phyloP scores from a whole-genome alignment of 306 rosid species.

The Casuarina cunninghamiana region DNA sequence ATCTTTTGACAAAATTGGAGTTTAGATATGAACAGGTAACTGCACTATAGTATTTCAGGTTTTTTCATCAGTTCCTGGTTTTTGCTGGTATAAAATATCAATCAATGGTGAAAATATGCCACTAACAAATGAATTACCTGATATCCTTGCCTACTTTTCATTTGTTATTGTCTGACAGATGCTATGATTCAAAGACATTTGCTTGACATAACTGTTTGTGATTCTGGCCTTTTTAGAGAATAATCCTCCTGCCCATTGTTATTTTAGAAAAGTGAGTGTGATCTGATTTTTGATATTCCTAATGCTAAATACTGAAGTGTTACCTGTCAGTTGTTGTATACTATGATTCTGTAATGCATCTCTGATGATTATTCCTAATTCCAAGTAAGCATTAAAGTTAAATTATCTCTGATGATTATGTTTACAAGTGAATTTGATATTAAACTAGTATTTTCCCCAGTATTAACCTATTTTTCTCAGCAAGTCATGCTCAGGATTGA shows the following conservation, averaged over 20 bases:
- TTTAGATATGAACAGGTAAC: conserved; percentile 75
- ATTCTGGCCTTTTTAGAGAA: not conserved
- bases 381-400: not conserved
- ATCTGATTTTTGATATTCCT: not conserved
- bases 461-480: not conserved
- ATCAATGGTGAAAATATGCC: not conserved
- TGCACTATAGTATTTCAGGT: conserved; percentile 22
- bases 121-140: not conserved
- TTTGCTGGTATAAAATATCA: conserved; percentile 3
- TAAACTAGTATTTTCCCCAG: not conserved
- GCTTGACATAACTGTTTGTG: not conserved
- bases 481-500: too few species aligned
- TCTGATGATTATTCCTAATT: not conserved
- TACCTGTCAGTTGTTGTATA: not conserved
- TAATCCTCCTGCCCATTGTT: not conserved
- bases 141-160: conserved; percentile 1
- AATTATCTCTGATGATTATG: not conserved
- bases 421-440: not conserved
- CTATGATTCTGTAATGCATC: not conserved
- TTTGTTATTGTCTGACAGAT: not conserved
- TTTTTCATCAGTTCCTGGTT: not conserved
- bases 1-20: conserved; percentile 51
- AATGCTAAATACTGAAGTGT: not conserved
- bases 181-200: not conserved
- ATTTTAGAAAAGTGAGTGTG: not conserved